Evolutionary conservation across 257 asterid species (phyloP).

Genomic region (Lavandula angustifolia): DNA sequence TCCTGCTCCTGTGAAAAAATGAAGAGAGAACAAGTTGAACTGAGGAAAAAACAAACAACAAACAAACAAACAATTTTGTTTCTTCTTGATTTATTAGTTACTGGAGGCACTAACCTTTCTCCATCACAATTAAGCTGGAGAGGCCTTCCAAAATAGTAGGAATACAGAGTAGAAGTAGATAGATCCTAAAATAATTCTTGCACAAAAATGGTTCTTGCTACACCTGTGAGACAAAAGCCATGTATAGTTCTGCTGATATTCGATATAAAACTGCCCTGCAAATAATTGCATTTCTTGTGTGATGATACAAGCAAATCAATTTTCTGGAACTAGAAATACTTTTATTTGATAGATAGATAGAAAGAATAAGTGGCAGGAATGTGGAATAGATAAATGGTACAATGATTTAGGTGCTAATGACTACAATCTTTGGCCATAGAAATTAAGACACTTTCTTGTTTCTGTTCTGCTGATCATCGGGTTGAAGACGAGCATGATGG

Average conservation of each 20-base stretch:
- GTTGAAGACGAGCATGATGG: neutral
- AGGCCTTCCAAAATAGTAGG: neutral
- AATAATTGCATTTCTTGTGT: neutral
- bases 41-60: neutral
- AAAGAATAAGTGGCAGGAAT: slow-evolving; percentile 20
- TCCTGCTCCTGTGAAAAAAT: slow-evolving; percentile 53
- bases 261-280: neutral
- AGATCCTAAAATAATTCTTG: slow-evolving; percentile 20
- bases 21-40: slow-evolving; percentile 19
- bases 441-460: neutral
- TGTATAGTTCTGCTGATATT: too few relatives aligned
- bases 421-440: neutral
- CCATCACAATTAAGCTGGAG: neutral
- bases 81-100: slow-evolving; percentile 9
- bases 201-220: neutral
- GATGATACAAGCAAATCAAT: neutral
- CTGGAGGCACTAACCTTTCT: neutral
- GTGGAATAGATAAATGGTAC: neutral
- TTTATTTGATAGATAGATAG: slow-evolving; percentile 4
- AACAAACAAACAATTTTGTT: neutral
- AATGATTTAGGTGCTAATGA: neutral
- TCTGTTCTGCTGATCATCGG: neutral
- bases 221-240: neutral
- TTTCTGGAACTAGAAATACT: neutral
- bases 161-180: slow-evolving; percentile 10